Evolutionary conservation across 352 stramenopile genomes (phyloP).

Genomic region (Pythium rishiriense): DNA sequence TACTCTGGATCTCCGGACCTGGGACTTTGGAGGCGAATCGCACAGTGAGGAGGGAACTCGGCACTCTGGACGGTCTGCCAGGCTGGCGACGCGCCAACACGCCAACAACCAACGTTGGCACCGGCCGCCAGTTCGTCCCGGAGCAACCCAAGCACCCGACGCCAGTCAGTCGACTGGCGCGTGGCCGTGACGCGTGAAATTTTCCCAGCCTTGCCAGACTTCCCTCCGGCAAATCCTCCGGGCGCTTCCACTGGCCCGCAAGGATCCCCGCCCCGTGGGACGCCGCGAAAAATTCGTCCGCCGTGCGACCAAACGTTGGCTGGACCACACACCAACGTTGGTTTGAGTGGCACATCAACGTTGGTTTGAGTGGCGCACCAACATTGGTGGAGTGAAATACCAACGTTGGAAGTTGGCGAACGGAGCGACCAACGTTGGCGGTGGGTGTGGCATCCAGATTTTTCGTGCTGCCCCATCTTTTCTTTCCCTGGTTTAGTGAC

Average conservation of each 20-base stretch:
- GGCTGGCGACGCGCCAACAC: not conserved
- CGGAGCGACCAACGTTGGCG: no score
- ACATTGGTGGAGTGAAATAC: no score
- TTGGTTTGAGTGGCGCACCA: no score
- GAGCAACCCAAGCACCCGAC: not conserved
- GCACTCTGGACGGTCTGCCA: not conserved
- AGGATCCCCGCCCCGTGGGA: not conserved
- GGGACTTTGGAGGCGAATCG: not conserved
- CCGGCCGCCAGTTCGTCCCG: no score
- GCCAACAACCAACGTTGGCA: not conserved
- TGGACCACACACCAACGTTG: no score
- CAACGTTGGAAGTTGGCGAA: no score
- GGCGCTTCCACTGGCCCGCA: not conserved
- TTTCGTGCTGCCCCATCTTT: not conserved
- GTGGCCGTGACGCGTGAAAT: not conserved
- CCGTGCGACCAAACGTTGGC: not conserved
- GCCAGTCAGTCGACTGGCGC: not conserved
- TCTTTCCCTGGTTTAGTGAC: no score
- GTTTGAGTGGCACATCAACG: no score
- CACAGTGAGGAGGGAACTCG: not conserved
- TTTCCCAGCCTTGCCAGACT: constrained; percentile 3
- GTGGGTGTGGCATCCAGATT: no score
- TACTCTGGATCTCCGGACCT: not conserved
- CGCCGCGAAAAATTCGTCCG: constrained; percentile 1
- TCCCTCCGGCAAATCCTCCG: not conserved